Evolutionary conservation across 441 rosid genomes (phyloP), one percentile per base, ranked within the genome.

Genomic region (Brassica hybrid): DNA sequence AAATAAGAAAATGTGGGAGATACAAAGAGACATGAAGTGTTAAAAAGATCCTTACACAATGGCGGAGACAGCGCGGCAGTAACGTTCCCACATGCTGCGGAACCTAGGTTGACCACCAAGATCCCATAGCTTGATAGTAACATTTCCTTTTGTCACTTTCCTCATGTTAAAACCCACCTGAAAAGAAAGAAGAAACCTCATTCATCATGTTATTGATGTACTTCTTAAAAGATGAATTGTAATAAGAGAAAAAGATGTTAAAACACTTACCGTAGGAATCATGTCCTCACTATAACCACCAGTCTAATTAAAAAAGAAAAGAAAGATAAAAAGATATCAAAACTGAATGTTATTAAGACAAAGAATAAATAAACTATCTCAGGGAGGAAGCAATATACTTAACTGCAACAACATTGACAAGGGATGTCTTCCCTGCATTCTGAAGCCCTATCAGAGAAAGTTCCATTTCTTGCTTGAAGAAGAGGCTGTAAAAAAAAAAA

Each of bases 1-100:
- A 41, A 41, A 41, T 9, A 10, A 41, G 4, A 30, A 62, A 30
- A 2, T 30, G 66, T 27, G 66, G 66, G 41, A 61, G 66, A 27
- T 61, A 30, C 6, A 52, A 52, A 52, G 19, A 50, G 19, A 50
- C 6, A 0, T n/a, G 65, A 1, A 61, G 19, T 10, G 50, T 57
- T 36, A 16, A 16, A 13, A 19, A 48, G 69, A 54, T 68, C 9
- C 13, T 56, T 73, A 79, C 82, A 79, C 82, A 63, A 79, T 79
- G 0, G 82, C 82, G 2, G 82, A 79, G 19, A 79, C 82, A 54
- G 82, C 59, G 17, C 82, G 82, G n/a, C 82, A 79, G 72, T 95
- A 95, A 69, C 99, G 90, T 84, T 95, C 99, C 99, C 99, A 95
- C 99, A 95, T 95, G 75, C 97, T 93, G 79, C 99, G 97, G 80